Base-by-base conservation (phyloP, 768 basidiomycete genomes). In the Mycena vitilis region DNA sequence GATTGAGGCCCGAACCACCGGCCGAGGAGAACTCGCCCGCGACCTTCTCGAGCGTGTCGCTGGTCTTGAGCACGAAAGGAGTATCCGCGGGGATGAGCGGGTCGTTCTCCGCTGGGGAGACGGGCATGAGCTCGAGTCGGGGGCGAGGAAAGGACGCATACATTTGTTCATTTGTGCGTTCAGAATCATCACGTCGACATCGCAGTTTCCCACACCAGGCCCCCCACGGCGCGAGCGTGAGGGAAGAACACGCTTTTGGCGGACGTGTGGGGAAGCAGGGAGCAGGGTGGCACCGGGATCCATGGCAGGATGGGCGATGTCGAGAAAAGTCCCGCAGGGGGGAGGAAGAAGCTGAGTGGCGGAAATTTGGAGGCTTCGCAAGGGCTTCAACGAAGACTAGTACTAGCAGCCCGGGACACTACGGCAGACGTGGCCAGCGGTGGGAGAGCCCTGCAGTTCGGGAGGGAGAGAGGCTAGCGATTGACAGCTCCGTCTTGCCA, bases 181-280 rank as follows among this genome's bases (percentile, higher is more conserved):
- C 70, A 95, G 79, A 77, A 96, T 93, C 88, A 94, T 90, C 62
- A 89, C 73, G 82, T 96, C 95, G 20, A 90, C 84, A 76, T 94
- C 92, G 76, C 90, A 89, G 68, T 81, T 91, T 63, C 95, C 93
- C 58, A 93, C 87, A 42, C 93, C 93, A 36, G 92, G 91, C 18
- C 93, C 93, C 63, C 93, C 91, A 63, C 95, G 87, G 73, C 93
- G 85, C 63, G 91, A 87, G 73, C 95, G 88, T 78, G 93, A 87
- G 49, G 95, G 95, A 64, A 95, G 82, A 51, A 95, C 90, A 78
- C 95, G 90, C 80, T 91, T 92, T 79, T 89, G 90, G 63, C 86
- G 88, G 69, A 81, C 77, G 73, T 83, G 79, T 53, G 78, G 73
- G 57, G 76, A 74, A 60, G 78, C 67, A 70, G 61, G 68, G 68